These are phyloP conservation scores for Durusdinium trenchii DNA, from an alignment of 73 alveolate species.

Conservation along the genomic window DNA sequence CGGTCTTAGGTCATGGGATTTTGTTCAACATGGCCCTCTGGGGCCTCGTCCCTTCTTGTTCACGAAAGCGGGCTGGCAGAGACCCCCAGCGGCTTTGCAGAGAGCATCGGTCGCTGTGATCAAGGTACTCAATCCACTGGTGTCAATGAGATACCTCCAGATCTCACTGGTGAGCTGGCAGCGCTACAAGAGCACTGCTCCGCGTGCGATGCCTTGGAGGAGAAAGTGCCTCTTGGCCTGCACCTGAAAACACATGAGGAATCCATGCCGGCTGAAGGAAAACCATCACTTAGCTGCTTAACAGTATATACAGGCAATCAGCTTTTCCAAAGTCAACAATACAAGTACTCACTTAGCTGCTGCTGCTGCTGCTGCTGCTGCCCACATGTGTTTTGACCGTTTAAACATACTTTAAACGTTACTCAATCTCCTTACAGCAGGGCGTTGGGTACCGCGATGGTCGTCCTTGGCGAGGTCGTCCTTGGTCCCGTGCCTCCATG, in stretches of 20 bases:
- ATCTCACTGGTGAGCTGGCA: constrained; percentile 21
- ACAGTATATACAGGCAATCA: too few species aligned
- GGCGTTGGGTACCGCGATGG: too few species aligned
- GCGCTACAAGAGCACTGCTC: constrained; percentile 27
- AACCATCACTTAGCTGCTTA: too few species aligned
- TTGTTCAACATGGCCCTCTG: neutral
- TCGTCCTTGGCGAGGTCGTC: too few species aligned
- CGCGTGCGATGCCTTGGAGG: neutral
- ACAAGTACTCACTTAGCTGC: too few species aligned
- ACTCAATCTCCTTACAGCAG: too few species aligned
- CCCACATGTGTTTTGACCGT: too few species aligned
- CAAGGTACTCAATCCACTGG: neutral
- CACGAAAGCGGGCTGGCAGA: neutral
- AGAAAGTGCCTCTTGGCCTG: neutral
- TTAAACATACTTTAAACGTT: too few species aligned
- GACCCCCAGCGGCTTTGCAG: constrained; percentile 5
- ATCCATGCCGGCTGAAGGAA: too few species aligned
- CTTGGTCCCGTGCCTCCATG: neutral
- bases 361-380: too few species aligned
- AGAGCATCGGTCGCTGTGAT: neutral
- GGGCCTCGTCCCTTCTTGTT: neutral
- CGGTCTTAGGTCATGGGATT: neutral
- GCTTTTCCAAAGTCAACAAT: too few species aligned
- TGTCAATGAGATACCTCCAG: neutral
- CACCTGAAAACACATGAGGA: neutral